Conservation (phyloP, 2,329 filamentous ascomycete genomes). For the Apiospora sp. region DNA sequence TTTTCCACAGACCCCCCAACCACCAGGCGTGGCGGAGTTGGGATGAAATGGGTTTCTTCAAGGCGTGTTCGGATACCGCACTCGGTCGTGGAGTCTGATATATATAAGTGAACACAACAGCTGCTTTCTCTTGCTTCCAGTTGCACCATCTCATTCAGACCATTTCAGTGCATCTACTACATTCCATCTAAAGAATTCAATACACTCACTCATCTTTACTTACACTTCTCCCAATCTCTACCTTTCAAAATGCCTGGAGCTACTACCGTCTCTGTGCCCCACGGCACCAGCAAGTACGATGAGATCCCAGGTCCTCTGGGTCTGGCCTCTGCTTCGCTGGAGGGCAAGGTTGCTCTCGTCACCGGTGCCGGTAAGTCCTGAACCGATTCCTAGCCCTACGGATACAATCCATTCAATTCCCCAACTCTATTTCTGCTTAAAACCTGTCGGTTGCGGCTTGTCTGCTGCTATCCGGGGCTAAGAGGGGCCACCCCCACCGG, state of each 20-base stretch:
- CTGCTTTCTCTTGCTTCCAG: neutral
- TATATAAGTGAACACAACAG: conserved; percentile 18
- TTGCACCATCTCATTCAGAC: conserved; percentile 8
- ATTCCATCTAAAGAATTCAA: neutral
- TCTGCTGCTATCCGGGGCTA: neutral
- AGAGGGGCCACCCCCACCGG: conserved; percentile 26
- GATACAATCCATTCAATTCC: neutral
- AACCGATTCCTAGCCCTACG: neutral
- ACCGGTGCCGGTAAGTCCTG: conserved; percentile 48
- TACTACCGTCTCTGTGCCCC: conserved; percentile 29
- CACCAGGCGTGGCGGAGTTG: conserved; percentile 1
- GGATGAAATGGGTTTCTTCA: neutral
- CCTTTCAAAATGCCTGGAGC: conserved; percentile 45
- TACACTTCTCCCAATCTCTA: neutral
- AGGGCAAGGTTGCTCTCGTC: conserved; percentile 48
- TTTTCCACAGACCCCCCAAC: neutral
- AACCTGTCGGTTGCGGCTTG: neutral
- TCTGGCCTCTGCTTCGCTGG: conserved; percentile 47
- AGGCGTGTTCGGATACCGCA: neutral
- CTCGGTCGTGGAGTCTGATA: neutral
- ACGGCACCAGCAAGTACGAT: conserved; percentile 44
- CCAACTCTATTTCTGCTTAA: neutral
- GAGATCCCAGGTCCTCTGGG: conserved; percentile 49
- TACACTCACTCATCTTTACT: neutral
- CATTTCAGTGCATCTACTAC: neutral